A percentile compares a stretch with the other conserved stretches of the same genome.
Evolutionary conservation across 176 grass and related monocot species (phyloP).

Genomic region (Oryza meridionalis): DNA sequence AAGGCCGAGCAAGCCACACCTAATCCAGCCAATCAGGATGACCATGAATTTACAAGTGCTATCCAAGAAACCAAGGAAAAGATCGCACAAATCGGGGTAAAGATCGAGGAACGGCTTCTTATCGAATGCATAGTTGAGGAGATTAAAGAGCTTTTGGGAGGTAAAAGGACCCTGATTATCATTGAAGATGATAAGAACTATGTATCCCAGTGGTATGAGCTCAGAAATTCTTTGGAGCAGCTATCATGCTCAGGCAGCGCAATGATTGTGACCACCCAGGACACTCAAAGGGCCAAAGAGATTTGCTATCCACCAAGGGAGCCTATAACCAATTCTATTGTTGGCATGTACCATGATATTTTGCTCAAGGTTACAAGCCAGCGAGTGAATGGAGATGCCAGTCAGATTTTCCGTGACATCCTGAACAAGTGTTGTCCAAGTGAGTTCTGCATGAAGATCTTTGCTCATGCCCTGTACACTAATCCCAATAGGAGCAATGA

Average conservation of each 20-base stretch:
- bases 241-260: neutral
- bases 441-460: slow-evolving; percentile 38
- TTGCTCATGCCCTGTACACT: neutral
- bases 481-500: neutral
- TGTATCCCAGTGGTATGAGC: too few species aligned
- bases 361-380: neutral
- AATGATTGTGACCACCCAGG: neutral
- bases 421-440: neutral
- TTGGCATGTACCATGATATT: neutral
- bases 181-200: too few species aligned
- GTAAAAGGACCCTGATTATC: too few species aligned
- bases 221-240: neutral
- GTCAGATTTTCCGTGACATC: neutral
- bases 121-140: too few species aligned
- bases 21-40: too few species aligned
- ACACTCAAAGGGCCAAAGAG: neutral
- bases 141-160: too few species aligned
- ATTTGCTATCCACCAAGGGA: neutral
- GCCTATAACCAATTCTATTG: slow-evolving; percentile 13
- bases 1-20: too few species aligned
- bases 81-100: too few species aligned
- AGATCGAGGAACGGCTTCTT: too few species aligned
- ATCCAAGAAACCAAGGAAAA: too few species aligned
- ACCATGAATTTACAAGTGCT: too few species aligned
- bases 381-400: neutral